These are phyloP conservation scores for Zelopaecilomyces penicillatus DNA, from an alignment of 2,329 filamentous ascomycete species.

Conservation along the genomic window DNA sequence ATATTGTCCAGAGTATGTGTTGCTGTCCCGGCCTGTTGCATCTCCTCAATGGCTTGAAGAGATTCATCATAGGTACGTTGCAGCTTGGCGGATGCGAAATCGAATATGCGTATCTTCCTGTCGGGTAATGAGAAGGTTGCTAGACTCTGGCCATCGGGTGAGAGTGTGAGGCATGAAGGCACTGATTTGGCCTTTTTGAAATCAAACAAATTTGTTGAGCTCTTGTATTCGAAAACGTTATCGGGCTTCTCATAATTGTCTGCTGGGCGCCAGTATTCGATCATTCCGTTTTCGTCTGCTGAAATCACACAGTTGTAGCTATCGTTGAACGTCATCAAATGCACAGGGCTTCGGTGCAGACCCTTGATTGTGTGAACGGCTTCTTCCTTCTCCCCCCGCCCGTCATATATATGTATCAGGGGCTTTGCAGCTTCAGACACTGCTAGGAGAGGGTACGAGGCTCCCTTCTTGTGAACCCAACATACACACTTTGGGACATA, in stretches of 20 bases:
- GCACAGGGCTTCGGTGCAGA: slow-evolving; percentile 75
- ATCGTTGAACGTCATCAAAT: slow-evolving; percentile 83
- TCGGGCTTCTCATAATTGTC: slow-evolving; percentile 82
- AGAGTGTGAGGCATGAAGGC: slow-evolving; percentile 74
- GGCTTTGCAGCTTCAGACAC: slow-evolving; percentile 69
- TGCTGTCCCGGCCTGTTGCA: slow-evolving; percentile 89
- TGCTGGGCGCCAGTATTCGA: slow-evolving; percentile 89
- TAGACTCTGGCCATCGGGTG: slow-evolving; percentile 78
- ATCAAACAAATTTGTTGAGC: slow-evolving; percentile 86
- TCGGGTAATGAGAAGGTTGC: slow-evolving; percentile 88
- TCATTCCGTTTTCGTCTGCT: slow-evolving; percentile 80
- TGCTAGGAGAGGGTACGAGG: slow-evolving; percentile 79
- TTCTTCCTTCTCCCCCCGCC: slow-evolving; percentile 68
- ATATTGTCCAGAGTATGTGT: slow-evolving; percentile 76
- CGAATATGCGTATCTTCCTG: slow-evolving; percentile 85
- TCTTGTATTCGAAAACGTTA: slow-evolving; percentile 88
- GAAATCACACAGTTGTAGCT: slow-evolving; percentile 85
- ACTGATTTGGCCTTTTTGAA: slow-evolving; percentile 93
- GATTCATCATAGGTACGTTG: slow-evolving; percentile 94
- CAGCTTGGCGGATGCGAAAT: slow-evolving; percentile 82
- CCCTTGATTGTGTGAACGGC: slow-evolving; percentile 70
- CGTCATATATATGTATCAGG: slow-evolving; percentile 77
- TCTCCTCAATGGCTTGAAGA: slow-evolving; percentile 76
- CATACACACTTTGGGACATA: slow-evolving; percentile 72
- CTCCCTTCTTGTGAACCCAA: slow-evolving; percentile 83